Base-by-base conservation (phyloP, 805 yeast genomes). In the Yarrowia sp. region DNA sequence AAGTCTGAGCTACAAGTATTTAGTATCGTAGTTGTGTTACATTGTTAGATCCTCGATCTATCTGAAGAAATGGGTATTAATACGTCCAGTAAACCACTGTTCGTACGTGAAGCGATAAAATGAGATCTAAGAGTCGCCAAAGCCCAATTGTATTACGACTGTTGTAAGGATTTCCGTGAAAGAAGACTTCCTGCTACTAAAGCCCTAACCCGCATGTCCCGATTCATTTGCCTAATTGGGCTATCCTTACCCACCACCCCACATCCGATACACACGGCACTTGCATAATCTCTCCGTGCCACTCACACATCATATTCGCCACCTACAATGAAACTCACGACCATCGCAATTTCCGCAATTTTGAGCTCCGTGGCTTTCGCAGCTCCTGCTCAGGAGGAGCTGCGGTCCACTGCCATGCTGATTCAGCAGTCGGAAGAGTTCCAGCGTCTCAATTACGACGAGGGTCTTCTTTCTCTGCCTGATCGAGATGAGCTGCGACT, bases 401-500 rank as follows among this genome's bases (percentile, higher is more conserved):
- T 49, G 9, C 46, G 40, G 12, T 19, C 67, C n/a, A 40, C 15
- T 43, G 56, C 55, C n/a, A 48, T 63, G 56, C 55, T 63, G 26
- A 63, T 48, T 36, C 67, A 63, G 67, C 56, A 48, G 45, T 63
- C 67, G 5, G 67, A 63, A 15, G 67, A 63, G 67, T 63, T 38
- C 41, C 46, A 48, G 38, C 56, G 56, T 11, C 56, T 49, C 68
- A 53, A 65, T 61, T 50, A 65, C n/a, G 61, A 65, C 43, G 68
- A 65, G 26, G 59, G 68, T 14, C 48, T 50, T n/a, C 68, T 65
- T 36, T 16, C 50, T 14, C 49, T 52, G 52, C 68, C 61, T 8
- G 61, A 65, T n/a, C 11, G 43, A 42, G 61, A 65, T 19, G 68
- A 65, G 15, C 8, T 58, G 68, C 63, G 73, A 43, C 53, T 72